Base-by-base conservation (phyloP, 176 grass and related monocot species). In the Calamus simplicifolius region DNA sequence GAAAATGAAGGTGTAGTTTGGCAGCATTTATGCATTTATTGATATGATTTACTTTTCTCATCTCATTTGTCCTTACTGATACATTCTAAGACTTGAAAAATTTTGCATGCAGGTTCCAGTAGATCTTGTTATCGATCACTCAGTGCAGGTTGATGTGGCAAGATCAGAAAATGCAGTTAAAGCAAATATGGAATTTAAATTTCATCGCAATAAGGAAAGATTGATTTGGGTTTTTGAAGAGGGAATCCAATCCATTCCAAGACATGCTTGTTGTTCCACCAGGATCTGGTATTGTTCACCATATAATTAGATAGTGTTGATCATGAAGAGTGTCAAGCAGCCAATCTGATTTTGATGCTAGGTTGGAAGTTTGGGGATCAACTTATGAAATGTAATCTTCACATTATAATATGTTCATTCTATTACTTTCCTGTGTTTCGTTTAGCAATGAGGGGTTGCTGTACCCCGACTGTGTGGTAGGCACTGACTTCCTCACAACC, bases 201-300 rank as follows among this genome's bases (percentile, higher is more conserved):
- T 87, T 73, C 80, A 79, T 29, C 81, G 86, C 51, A 95, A 90
- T 77, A 84, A 84, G 25, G 91, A 95, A 70, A 90, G n/a, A n/a
- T n/a, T n/a, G 91, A 74, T 95, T 95, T 74, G 78, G 80, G 71
- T 95, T 95, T 69, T 78, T 95, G 59, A 95, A 95, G 57, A 90
- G 91, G 91, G 91, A 83, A 6, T 95, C 91, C 52, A 82, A 74
- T 69, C 86, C 91, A 68, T 95, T 95, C 68, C 83, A 73, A 29
- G 90, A 95, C 66, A 95, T 95, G 91, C 77, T 95, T 52, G 86
- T 95, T 78, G 86, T 95, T 3, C 91, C 91, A 48, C 91, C 86
- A 27, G 86, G 86, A 72, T 95, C 91, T 67, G 91, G 91, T 49
- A 95, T 95, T 29, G 86, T 95, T 27, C 91, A 95, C 73, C 91